A percentile compares a stretch with the other conserved stretches of the same genome.
phyloP scores from a whole-genome alignment of 2,329 filamentous ascomycete species.

The Ceratocystis eucalypticola region DNA sequence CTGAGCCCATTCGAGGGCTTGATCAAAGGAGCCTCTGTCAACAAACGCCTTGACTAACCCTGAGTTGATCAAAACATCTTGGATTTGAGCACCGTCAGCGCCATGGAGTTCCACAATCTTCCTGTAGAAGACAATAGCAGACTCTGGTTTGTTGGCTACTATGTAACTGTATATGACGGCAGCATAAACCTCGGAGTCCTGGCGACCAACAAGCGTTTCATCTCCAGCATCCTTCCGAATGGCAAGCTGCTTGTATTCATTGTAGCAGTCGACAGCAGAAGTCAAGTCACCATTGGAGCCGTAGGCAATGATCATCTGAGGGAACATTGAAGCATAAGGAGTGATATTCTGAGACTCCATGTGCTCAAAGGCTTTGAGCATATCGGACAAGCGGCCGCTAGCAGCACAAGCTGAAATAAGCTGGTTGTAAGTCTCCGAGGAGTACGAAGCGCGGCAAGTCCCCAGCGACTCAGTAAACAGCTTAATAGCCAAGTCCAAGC shows the following conservation, averaged over 20 bases:
- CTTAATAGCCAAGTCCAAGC: constrained; percentile 70
- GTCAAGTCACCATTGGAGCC: constrained; percentile 65
- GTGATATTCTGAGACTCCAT: constrained; percentile 68
- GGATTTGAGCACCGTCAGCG: constrained; percentile 47
- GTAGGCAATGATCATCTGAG: constrained; percentile 90
- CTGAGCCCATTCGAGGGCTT: constrained; percentile 62
- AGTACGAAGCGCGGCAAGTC: constrained; percentile 51
- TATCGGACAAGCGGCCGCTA: constrained; percentile 67
- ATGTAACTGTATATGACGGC: constrained; percentile 85
- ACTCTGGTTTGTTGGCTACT: constrained; percentile 62
- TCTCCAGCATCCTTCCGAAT: constrained; percentile 67
- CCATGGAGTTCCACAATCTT: constrained; percentile 56
- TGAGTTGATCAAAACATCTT: constrained; percentile 55
- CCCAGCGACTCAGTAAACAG: constrained; percentile 66
- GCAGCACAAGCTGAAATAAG: constrained; percentile 80
- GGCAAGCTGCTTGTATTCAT: constrained; percentile 83
- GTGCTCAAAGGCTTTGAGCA: constrained; percentile 81
- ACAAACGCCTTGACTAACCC: constrained; percentile 72
- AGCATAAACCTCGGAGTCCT: constrained; percentile 77
- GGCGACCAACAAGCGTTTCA: constrained; percentile 52
- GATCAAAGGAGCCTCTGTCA: constrained; percentile 52
- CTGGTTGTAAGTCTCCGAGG: constrained; percentile 69
- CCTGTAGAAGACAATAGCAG: constrained; percentile 72
- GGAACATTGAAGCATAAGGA: constrained; percentile 71
- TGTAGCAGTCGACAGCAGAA: constrained; percentile 88